Evolutionary conservation across 805 yeast genomes (phyloP).

Genomic region (Candida odintsovae): DNA sequence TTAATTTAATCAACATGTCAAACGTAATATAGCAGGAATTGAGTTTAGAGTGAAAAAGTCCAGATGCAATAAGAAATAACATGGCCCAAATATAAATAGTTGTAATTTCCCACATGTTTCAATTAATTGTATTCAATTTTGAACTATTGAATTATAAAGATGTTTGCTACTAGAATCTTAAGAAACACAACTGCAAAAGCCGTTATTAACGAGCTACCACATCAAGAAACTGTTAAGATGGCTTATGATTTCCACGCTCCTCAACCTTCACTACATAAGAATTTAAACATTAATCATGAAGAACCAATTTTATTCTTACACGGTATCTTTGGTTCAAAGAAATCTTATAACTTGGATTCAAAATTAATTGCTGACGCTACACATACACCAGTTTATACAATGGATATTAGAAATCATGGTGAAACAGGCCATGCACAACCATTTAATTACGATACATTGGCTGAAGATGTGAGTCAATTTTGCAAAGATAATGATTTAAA

Average conservation of each 20-base stretch:
- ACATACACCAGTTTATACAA: slow-evolving; percentile 32
- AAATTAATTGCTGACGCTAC: slow-evolving; percentile 29
- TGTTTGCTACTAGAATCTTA: slow-evolving; percentile 33
- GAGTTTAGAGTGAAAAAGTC: background rate
- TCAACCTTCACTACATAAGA: slow-evolving; percentile 16
- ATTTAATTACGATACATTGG: slow-evolving; percentile 35
- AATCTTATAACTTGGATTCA: slow-evolving; percentile 35
- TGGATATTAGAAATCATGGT: slow-evolving; percentile 51
- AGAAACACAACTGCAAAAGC: slow-evolving; percentile 61
- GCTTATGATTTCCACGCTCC: slow-evolving; percentile 26
- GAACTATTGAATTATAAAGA: slow-evolving; percentile 1
- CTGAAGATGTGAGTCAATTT: slow-evolving; percentile 36
- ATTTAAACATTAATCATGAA: slow-evolving; percentile 16
- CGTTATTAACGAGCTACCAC: slow-evolving; percentile 43
- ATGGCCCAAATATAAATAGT: background rate
- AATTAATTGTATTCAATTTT: too few relatives aligned
- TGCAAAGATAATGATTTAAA: slow-evolving; percentile 26
- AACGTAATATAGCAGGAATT: background rate
- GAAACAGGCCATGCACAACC: slow-evolving; percentile 38
- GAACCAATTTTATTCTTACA: slow-evolving; percentile 39
- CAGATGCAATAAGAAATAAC: background rate
- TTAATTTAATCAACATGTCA: background rate
- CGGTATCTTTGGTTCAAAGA: slow-evolving; percentile 45
- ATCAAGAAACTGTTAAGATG: slow-evolving; percentile 51
- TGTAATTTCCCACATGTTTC: background rate